Evolutionary conservation across 2,329 filamentous ascomycete genomes (phyloP), one percentile per base, ranked within the genome.

Genomic region (Ceratocystiopsis sp.): DNA sequence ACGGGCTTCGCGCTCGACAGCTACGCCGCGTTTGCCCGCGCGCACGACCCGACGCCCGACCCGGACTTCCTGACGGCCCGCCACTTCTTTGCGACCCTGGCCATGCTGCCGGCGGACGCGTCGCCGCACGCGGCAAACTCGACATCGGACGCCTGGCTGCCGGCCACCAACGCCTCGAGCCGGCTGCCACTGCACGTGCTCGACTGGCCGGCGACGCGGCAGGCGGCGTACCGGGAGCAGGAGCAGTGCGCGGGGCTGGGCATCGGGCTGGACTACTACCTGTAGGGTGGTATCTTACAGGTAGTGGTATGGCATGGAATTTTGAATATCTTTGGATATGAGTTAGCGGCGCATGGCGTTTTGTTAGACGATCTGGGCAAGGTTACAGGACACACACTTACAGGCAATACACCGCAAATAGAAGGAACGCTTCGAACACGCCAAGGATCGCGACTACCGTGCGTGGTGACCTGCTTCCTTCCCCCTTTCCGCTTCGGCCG

Each of bases 1-100:
- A 50, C 56, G 52, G 59, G 58, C 46, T 53, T 55, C 33, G 50
- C 60, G 15, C 53, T 68, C 18, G 72, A 76, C 50, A 52, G 66
- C 11, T 75, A 72, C 50, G 62, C 62, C 2, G 55, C 63, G 2
- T 77, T 76, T 49, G 63, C 67, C 2, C 60, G 65, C 46, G 62
- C 56, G 0, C 64, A 64, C 10, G 56, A 73, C 42, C 71, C 71
- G 2, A 75, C 74, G 50, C 64, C 67, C 0, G 60, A 65, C 14
- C 21, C 48, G 7, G 57, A 51, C 8, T 73, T 65, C 45, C 51
- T 75, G 25, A 46, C 51, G 37, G 64, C 62, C 0, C 61, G 71
- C 38, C 58, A 55, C 51, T 66, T 52, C 59, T 58, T 25, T 9
- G 52, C 42, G 11, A 60, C 57, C 14, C 45, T 53, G 16, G 19